Conservation (phyloP, 768 basidiomycete genomes). For the Leucocoprinus leucothites region DNA sequence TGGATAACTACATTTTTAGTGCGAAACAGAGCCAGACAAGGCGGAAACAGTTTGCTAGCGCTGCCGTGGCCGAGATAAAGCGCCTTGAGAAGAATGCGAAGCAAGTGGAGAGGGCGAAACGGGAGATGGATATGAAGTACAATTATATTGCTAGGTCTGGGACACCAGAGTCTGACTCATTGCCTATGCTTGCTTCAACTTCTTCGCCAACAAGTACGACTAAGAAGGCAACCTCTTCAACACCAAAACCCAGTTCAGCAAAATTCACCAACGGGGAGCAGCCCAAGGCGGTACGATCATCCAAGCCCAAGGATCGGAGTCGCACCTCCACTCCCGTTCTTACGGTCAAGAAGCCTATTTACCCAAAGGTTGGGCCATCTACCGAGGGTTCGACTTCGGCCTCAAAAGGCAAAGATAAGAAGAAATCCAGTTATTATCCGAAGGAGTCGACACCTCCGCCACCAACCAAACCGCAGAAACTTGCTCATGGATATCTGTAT, state of each 20-base stretch:
- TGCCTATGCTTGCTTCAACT: not conserved
- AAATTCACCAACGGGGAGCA: not conserved
- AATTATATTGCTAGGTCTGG: not conserved
- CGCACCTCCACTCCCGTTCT: not conserved
- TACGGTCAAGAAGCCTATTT: not conserved
- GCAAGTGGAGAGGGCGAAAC: constrained; percentile 2
- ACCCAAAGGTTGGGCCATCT: not conserved
- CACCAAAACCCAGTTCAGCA: not conserved
- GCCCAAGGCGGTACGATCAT: not conserved
- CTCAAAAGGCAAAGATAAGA: not conserved
- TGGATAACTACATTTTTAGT: constrained; percentile 40
- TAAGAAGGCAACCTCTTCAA: not conserved
- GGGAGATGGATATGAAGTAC: constrained; percentile 5
- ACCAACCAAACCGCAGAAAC: not conserved
- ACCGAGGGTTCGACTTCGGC: not conserved
- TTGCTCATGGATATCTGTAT: constrained; percentile 32
- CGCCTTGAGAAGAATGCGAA: constrained; percentile 12
- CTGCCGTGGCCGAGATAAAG: constrained; percentile 3
- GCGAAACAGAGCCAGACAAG: constrained; percentile 15
- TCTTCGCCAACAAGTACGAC: not conserved
- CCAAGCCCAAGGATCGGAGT: not conserved
- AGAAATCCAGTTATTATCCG: not conserved
- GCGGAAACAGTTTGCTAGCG: constrained; percentile 17
- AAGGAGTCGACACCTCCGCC: constrained; percentile 6
- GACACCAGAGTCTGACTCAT: not conserved